Percentiles rank a stretch among this genome's conserved stretches.
phyloP scores from a whole-genome alignment of 768 basidiomycete genomes.

The Podaxis mareebaensis region DNA sequence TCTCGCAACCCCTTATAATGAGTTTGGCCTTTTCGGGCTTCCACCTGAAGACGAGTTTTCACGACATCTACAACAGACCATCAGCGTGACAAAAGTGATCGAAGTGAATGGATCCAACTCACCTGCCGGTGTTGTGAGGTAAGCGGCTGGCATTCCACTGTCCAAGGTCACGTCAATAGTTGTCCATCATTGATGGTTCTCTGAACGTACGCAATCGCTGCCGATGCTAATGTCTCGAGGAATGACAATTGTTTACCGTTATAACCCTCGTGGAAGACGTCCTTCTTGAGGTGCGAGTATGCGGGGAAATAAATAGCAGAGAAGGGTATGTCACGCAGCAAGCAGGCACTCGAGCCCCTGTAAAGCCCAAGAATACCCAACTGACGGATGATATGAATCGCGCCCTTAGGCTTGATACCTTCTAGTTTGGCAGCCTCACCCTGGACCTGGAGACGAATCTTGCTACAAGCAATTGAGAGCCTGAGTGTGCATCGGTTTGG shows the following conservation, averaged over 20 bases:
- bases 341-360: constrained; percentile 89
- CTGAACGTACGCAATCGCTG: constrained; percentile 73
- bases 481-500: constrained; percentile 3
- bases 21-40: constrained; percentile 88
- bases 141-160: constrained; percentile 98
- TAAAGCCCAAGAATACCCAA: constrained; percentile 92
- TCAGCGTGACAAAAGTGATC: constrained; percentile 10
- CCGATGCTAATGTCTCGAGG: constrained; percentile 82
- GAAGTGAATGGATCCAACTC: constrained; percentile 22
- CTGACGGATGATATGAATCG: constrained; percentile 89
- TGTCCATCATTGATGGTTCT: not conserved
- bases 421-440: constrained; percentile 91
- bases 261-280: constrained; percentile 93
- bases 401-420: constrained; percentile 80
- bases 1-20: constrained; percentile 88
- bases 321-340: constrained; percentile 95
- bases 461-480: constrained; percentile 43
- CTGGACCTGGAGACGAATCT: constrained; percentile 94
- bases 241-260: constrained; percentile 93
- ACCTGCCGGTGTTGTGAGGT: constrained; percentile 91
- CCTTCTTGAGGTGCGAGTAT: constrained; percentile 89
- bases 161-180: constrained; percentile 30
- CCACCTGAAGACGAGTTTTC: constrained; percentile 94
- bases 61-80: constrained; percentile 73
- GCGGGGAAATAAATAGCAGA: constrained; percentile 92